Conservation (phyloP, 768 basidiomycete species). For the Stropharia rugosoannulata region DNA sequence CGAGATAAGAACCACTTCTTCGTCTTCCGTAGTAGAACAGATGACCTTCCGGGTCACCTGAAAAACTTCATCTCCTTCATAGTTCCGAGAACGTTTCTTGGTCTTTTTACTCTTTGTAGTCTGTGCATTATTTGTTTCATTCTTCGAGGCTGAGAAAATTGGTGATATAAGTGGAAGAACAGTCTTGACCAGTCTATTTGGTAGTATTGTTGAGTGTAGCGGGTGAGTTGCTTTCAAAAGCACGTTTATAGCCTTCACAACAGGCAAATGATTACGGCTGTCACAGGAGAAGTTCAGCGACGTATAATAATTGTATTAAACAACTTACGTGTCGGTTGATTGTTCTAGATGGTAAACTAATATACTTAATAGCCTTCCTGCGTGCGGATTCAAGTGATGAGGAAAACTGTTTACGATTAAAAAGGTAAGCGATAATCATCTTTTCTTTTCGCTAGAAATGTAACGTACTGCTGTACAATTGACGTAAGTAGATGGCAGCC, state of each 20-base stretch:
- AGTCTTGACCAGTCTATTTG: slow-evolving; percentile 54
- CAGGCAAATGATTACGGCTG: slow-evolving; percentile 36
- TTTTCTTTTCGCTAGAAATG: background rate
- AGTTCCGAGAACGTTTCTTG: slow-evolving; percentile 69
- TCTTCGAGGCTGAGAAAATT: slow-evolving; percentile 38
- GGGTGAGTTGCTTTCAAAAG: slow-evolving; percentile 44
- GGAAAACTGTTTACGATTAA: slow-evolving; percentile 38
- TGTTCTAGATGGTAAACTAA: slow-evolving; percentile 66
- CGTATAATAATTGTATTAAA: background rate
- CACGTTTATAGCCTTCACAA: slow-evolving; percentile 44
- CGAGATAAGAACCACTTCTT: slow-evolving; percentile 48
- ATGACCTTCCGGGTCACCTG: slow-evolving; percentile 43
- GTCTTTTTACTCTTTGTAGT: slow-evolving; percentile 46
- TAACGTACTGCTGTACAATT: slow-evolving; percentile 48
- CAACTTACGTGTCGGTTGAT: slow-evolving; percentile 43
- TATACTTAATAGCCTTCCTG: slow-evolving; percentile 48
- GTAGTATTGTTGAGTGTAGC: slow-evolving; percentile 46
- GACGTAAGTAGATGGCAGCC: slow-evolving; percentile 51
- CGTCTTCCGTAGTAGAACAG: slow-evolving; percentile 50
- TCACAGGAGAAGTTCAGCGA: slow-evolving; percentile 5
- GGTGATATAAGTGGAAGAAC: slow-evolving; percentile 48
- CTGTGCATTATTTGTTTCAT: slow-evolving; percentile 19
- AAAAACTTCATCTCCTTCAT: slow-evolving; percentile 77
- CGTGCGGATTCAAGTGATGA: slow-evolving; percentile 54
- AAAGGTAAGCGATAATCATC: background rate